A percentile compares a stretch with the other conserved stretches of the same genome.
phyloP scores from a whole-genome alignment of 2,329 filamentous ascomycete genomes.

The Thelonectria olida region DNA sequence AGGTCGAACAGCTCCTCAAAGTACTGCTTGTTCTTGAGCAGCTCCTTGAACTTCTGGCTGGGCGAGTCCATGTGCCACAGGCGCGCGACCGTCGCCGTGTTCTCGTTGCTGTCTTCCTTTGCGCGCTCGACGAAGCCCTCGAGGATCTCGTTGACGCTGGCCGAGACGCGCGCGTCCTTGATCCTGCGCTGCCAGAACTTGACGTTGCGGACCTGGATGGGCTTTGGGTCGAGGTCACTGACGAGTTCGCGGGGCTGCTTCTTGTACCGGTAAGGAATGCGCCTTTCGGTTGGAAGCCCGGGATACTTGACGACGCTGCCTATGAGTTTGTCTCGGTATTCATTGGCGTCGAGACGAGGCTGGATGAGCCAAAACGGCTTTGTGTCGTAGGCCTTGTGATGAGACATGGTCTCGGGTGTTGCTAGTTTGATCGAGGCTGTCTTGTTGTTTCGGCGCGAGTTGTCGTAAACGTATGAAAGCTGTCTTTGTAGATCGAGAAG shows the following conservation, averaged over 20 bases:
- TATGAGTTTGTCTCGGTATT: slow-evolving; percentile 19
- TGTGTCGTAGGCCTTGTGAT: slow-evolving; percentile 5
- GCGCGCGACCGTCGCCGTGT: slow-evolving; percentile 10
- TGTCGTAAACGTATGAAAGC: no score
- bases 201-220: slow-evolving; percentile 19
- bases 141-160: slow-evolving; percentile 37
- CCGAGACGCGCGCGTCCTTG: slow-evolving; percentile 18
- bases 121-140: slow-evolving; percentile 37
- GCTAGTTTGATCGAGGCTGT: neutral
- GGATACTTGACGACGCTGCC: slow-evolving; percentile 22
- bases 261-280: slow-evolving; percentile 17
- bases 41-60: slow-evolving; percentile 16
- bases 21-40: slow-evolving; percentile 23
- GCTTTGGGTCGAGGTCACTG: slow-evolving; percentile 16
- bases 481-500: no score
- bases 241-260: slow-evolving; percentile 18
- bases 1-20: slow-evolving; percentile 20
- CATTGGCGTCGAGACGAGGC: slow-evolving; percentile 14
- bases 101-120: slow-evolving; percentile 28
- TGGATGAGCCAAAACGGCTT: slow-evolving; percentile 22
- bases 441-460: neutral
- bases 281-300: slow-evolving; percentile 14
- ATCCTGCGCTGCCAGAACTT: slow-evolving; percentile 22
- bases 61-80: slow-evolving; percentile 23
- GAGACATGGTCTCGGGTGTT: slow-evolving; percentile 14